phyloP scores from a whole-genome alignment of 2,329 filamentous ascomycete genomes.

The Scedosporium aurantiacum region DNA sequence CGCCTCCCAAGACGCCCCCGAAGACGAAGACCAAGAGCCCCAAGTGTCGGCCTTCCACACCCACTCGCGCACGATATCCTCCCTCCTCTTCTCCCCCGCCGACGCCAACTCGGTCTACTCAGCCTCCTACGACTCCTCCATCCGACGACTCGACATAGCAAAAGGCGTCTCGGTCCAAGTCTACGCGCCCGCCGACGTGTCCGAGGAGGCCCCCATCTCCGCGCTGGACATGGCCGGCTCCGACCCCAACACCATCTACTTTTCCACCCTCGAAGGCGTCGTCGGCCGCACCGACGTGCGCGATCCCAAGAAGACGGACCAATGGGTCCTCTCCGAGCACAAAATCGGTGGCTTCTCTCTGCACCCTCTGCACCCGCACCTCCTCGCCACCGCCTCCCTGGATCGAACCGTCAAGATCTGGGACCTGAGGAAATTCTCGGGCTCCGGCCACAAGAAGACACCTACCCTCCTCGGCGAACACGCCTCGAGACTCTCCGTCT shows the following conservation, averaged over 20 bases:
- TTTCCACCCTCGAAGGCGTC: constrained; percentile 72
- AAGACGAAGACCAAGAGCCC: constrained; percentile 62
- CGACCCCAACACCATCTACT: constrained; percentile 66
- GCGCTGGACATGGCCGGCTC: constrained; percentile 66
- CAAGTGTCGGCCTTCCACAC: constrained; percentile 84
- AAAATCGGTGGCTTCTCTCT: constrained; percentile 93
- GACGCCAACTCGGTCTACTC: constrained; percentile 71
- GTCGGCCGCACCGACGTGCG: constrained; percentile 77
- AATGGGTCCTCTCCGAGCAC: constrained; percentile 73
- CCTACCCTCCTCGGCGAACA: constrained; percentile 68
- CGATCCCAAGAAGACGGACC: constrained; percentile 38
- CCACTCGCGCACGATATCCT: constrained; percentile 78
- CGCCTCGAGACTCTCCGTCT: constrained; percentile 71
- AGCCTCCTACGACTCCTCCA: constrained; percentile 84
- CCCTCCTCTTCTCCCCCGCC: constrained; percentile 64
- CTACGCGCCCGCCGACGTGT: constrained; percentile 60
- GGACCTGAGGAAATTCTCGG: constrained; percentile 73
- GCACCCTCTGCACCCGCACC: constrained; percentile 67
- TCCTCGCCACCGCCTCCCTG: constrained; percentile 79
- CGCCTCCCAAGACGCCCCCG: constrained; percentile 58
- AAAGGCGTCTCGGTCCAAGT: constrained; percentile 71
- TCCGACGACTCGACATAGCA: constrained; percentile 73
- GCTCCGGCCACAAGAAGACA: constrained; percentile 47
- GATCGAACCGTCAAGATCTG: constrained; percentile 86
- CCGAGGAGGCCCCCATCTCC: constrained; percentile 69